Evolutionary conservation across 2,329 filamentous ascomycete species (phyloP), one percentile per base, ranked within the genome.

Genomic region (Penicillium sp.): DNA sequence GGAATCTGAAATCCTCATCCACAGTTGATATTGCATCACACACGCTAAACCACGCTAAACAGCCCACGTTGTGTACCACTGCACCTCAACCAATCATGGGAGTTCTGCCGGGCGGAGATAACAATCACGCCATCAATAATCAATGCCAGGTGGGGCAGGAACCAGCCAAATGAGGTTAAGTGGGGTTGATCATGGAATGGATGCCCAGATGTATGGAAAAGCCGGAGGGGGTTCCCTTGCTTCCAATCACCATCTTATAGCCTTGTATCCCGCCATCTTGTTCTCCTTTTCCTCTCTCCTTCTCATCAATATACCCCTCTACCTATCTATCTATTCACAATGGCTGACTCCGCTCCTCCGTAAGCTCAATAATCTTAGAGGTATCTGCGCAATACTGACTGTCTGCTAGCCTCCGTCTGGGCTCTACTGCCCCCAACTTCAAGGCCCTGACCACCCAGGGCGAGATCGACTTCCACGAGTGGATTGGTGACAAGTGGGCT

Each of bases 401-500:
- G 22, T 16, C 10, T 34, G 16, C 29, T 56, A 81, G 79, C 68
- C 82, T 88, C 73, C 85, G 85, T 69, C 81, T 88, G 67, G 85
- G 85, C 72, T 85, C 80, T 74, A 79, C 77, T 69, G 86, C 86
- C 68, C 86, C 86, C 65, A 84, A 89, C 79, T 89, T 89, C 79
- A 75, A 86, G 66, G 85, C 86, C 59, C 81, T 87, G 68, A 88
- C 86, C 65, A 89, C 86, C 62, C 77, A 79, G 61, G 86, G 86
- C 56, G 79, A 79, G 53, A 87, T 89, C 71, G 81, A 88, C 75
- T 89, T 89, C 80, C 86, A 89, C 77, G 78, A 88, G 66, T 89
- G 84, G 79, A 87, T 89, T 64, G 86, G 85, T 67, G 79, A 87
- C 78, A 85, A 81, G 66, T 89, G 86, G 85, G 83, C 86, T 58